Evolutionary conservation across 148 eudicot genomes (phyloP), one percentile per base, ranked within the genome.

Genomic region (Silene latifolia): DNA sequence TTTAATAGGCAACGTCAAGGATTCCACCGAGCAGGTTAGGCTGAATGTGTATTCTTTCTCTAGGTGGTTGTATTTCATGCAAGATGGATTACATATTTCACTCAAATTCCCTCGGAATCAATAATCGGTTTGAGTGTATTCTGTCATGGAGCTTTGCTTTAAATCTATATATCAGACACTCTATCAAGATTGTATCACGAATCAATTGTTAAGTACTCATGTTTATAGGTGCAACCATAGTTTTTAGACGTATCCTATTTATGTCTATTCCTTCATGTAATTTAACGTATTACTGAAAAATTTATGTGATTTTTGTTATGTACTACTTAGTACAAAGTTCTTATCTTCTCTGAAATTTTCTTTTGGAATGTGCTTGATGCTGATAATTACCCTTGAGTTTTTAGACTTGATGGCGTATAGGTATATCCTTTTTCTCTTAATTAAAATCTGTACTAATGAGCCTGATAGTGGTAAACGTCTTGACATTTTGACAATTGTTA

Each of bases 1-100:
- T 35, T 39, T 71, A 47, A 76, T 81, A 65, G 90, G 86, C 71
- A 64, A 62, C 71, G 7, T 73, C 56, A 86, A 82, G 67, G 81
- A 84, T 69, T 80, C 86, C 83, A 53, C 54, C 0, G 80, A 80
- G 39, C 80, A 87, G 93, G 93, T 87, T 67, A 63, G 76, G 72
- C 75, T 63, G 62, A 32, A 56, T 61, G 14, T 35, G 19, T 69
- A 6, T 23, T 56, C 32, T 74, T 35, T 18, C n/a, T 48, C 8
- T 67, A 6, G 25, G 23, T 69, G 24, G 17, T 57, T 67, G 48
- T 21, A 23, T 17, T 42, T 48, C 44, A 48, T 24, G 15, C 56
- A 51, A 51, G 17, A 51, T 48, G 14, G 56, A 15, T 11, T 51
- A 51, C 56, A 51, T 9, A 4, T 51, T 51, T 51, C 56, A 51